These are phyloP conservation scores for Acanthamoeba triangularis DNA, from an alignment of 208 protist species.

Conservation along the genomic window DNA sequence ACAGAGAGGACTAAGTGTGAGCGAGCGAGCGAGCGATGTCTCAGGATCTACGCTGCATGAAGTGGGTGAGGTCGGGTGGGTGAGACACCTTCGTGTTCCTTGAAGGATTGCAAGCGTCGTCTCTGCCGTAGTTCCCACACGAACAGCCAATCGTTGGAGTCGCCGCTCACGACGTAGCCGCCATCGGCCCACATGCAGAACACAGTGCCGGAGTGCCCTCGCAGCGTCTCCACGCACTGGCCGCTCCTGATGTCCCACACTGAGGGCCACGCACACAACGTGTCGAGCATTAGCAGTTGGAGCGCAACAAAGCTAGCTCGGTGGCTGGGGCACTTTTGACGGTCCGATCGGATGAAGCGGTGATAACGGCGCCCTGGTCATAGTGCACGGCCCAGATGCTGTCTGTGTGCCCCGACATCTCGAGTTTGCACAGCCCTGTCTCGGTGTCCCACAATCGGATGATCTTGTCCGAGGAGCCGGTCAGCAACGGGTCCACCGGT, in stretches of 20 bases:
- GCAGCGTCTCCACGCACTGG: slow-evolving; percentile 16
- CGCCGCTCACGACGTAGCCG: slow-evolving; percentile 32
- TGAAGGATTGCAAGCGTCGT: slow-evolving; percentile 30
- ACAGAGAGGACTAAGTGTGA: not conserved
- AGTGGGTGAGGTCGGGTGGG: not conserved
- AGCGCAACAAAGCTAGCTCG: not conserved
- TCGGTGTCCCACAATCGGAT: slow-evolving; percentile 52
- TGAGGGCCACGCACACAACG: not conserved
- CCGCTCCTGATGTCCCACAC: slow-evolving; percentile 40
- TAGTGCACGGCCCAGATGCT: slow-evolving; percentile 65
- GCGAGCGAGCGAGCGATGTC: not conserved
- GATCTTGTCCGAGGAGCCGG: slow-evolving; percentile 58
- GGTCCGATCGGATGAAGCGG: slow-evolving; percentile 37
- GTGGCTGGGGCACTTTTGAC: not conserved
- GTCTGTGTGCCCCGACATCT: slow-evolving; percentile 40
- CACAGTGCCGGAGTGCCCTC: slow-evolving; percentile 23
- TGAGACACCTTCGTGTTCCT: slow-evolving; percentile 42
- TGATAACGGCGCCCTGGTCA: slow-evolving; percentile 14
- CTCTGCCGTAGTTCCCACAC: slow-evolving; percentile 52
- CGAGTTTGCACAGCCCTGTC: slow-evolving; percentile 51
- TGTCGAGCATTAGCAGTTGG: no score
- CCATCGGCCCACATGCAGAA: slow-evolving; percentile 50
- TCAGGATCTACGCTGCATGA: not conserved
- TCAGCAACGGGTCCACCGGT: slow-evolving; percentile 22
- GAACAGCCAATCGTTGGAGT: slow-evolving; percentile 60